phyloP scores from a whole-genome alignment of 2,329 filamentous ascomycete genomes.

The Monosporascus sp. region DNA sequence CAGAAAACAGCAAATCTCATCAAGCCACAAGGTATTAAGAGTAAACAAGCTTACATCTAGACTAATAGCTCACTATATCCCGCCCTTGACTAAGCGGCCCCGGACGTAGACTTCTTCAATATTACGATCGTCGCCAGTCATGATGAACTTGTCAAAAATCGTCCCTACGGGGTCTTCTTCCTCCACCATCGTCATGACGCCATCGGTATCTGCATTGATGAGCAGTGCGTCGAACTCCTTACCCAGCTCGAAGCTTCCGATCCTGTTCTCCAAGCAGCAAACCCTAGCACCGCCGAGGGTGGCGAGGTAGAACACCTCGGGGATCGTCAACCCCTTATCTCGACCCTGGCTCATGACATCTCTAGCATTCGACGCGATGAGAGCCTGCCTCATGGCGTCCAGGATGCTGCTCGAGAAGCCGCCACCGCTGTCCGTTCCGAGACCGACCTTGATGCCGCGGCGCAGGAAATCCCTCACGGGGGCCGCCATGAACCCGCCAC shows the following conservation, averaged over 20 bases:
- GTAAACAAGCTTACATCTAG: not conserved
- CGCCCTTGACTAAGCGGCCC: constrained; percentile 33
- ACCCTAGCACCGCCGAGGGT: constrained; percentile 58
- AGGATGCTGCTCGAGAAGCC: constrained; percentile 58
- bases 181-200: constrained; percentile 49
- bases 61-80: too few species aligned
- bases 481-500: constrained; percentile 58
- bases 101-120: constrained; percentile 50
- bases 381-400: constrained; percentile 52
- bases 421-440: constrained; percentile 61
- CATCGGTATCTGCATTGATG: constrained; percentile 30
- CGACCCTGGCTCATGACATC: constrained; percentile 35
- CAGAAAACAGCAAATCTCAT: too few species aligned
- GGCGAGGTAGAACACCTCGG: constrained; percentile 54
- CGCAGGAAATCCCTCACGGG: constrained; percentile 53
- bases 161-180: constrained; percentile 40
- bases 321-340: constrained; percentile 42
- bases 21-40: too few species aligned
- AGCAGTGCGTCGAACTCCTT: constrained; percentile 61
- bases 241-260: constrained; percentile 54
- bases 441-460: constrained; percentile 57
- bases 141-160: constrained; percentile 59
- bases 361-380: constrained; percentile 48
- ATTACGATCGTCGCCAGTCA: constrained; percentile 62
- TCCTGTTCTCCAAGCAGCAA: constrained; percentile 44